These are phyloP conservation scores for Teunomyces atbi DNA, from an alignment of 805 yeast species.

Conservation along the genomic window DNA sequence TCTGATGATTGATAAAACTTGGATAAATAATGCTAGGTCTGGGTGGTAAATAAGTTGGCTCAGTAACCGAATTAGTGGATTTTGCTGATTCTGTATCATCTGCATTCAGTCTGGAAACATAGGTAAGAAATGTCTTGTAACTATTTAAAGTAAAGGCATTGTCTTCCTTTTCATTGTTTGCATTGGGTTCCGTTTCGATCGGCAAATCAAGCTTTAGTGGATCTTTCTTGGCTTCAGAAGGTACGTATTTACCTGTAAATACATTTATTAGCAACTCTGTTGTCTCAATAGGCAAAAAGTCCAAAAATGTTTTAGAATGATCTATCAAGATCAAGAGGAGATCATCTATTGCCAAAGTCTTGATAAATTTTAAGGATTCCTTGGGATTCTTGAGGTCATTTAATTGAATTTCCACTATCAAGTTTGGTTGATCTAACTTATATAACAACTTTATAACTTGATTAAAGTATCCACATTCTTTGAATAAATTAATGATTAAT, in stretches of 20 bases:
- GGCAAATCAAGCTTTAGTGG: background rate
- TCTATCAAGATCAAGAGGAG: slow-evolving; percentile 67
- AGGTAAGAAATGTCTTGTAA: slow-evolving; percentile 31
- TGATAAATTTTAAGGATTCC: slow-evolving; percentile 62
- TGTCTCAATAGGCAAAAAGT: slow-evolving; percentile 71
- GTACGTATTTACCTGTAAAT: slow-evolving; percentile 80
- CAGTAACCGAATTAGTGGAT: slow-evolving; percentile 15
- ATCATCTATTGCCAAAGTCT: slow-evolving; percentile 71
- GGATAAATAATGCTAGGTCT: slow-evolving; percentile 83
- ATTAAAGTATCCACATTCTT: slow-evolving; percentile 64
- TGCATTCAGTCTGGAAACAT: slow-evolving; percentile 18
- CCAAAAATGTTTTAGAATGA: slow-evolving; percentile 63
- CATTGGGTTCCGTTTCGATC: background rate
- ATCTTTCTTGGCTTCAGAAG: slow-evolving; percentile 23
- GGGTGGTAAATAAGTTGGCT: slow-evolving; percentile 86
- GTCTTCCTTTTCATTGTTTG: slow-evolving; percentile 11
- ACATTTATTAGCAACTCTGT: slow-evolving; percentile 80
- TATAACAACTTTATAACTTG: slow-evolving; percentile 71
- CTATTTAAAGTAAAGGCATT: slow-evolving; percentile 27
- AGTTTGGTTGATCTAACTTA: slow-evolving; percentile 67
- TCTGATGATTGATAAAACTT: slow-evolving; percentile 79
- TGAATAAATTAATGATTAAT: slow-evolving; percentile 63
- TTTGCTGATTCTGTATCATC: slow-evolving; percentile 1
- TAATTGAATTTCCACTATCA: slow-evolving; percentile 73
- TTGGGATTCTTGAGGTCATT: slow-evolving; percentile 61